Conservation (phyloP, 164 flowering plant species). For the Nymphaea colorata region DNA sequence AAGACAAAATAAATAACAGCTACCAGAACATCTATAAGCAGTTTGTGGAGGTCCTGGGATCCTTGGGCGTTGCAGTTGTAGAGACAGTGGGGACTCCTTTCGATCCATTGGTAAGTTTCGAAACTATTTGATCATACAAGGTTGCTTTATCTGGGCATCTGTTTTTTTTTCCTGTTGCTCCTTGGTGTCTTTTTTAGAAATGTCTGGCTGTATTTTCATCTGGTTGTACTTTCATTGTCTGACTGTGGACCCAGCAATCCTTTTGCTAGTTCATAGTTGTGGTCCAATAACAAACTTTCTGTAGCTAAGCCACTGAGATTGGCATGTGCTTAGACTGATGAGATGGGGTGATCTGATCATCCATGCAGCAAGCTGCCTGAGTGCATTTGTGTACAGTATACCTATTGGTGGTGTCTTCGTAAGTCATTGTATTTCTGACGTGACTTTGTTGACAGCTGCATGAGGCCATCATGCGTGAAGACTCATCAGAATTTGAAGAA, state of each 20-base stretch:
- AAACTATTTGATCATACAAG: neutral
- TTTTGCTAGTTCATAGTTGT: neutral
- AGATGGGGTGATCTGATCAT: no score
- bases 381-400: neutral
- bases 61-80: slow-evolving; percentile 63
- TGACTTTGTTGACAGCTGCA: slow-evolving; percentile 37
- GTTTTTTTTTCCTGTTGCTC: neutral
- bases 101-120: slow-evolving; percentile 78
- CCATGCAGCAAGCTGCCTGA: neutral
- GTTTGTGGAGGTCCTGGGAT: slow-evolving; percentile 61
- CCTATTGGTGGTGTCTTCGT: neutral
- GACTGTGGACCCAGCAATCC: neutral
- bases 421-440: neutral
- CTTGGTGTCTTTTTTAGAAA: neutral
- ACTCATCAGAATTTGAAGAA: slow-evolving; percentile 64
- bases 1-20: slow-evolving; percentile 72
- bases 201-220: neutral
- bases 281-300: no score
- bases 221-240: neutral
- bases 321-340: no score
- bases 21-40: slow-evolving; percentile 93
- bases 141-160: neutral
- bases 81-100: slow-evolving; percentile 69
- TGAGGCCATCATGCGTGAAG: slow-evolving; percentile 92
- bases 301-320: no score